A percentile compares a stretch with the other conserved stretches of the same genome.
phyloP scores from a whole-genome alignment of 768 basidiomycete species.

The Calocera viscosa region DNA sequence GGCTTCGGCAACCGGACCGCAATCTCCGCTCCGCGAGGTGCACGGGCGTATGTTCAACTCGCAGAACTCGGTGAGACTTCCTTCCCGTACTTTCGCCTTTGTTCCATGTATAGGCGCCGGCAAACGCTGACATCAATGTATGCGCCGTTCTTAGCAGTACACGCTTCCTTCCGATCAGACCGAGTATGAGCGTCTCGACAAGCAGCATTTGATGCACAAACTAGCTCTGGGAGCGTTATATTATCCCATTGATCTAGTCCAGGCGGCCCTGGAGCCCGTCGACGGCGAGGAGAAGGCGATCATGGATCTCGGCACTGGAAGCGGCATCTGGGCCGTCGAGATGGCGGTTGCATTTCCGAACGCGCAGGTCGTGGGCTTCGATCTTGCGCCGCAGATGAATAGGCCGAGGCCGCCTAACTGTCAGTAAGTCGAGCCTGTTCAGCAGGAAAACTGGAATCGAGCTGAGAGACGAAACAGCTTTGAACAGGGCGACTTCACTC shows the following conservation, averaged over 20 bases:
- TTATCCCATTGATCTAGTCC: constrained; percentile 11
- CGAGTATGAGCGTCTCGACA: neutral
- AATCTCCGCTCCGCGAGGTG: neutral
- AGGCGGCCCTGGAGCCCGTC: constrained; percentile 13
- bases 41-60: neutral
- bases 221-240: constrained; percentile 9
- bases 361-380: constrained; percentile 22
- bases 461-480: constrained; percentile 18
- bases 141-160: neutral
- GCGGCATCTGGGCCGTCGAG: constrained; percentile 25
- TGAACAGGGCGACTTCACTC: constrained; percentile 19
- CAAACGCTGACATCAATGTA: neutral
- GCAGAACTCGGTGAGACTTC: neutral
- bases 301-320: constrained; percentile 26
- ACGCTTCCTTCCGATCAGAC: neutral
- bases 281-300: constrained; percentile 15
- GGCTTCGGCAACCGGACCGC: too few species aligned
- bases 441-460: neutral
- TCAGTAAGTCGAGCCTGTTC: neutral
- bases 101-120: neutral
- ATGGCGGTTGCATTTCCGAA: constrained; percentile 22
- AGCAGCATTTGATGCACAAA: constrained; percentile 7
- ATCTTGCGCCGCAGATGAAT: constrained; percentile 18
- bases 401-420: neutral
- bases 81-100: too few species aligned